Conservation (phyloP, 1,139 yeast genomes). For the Kluyveromyces sp. region DNA sequence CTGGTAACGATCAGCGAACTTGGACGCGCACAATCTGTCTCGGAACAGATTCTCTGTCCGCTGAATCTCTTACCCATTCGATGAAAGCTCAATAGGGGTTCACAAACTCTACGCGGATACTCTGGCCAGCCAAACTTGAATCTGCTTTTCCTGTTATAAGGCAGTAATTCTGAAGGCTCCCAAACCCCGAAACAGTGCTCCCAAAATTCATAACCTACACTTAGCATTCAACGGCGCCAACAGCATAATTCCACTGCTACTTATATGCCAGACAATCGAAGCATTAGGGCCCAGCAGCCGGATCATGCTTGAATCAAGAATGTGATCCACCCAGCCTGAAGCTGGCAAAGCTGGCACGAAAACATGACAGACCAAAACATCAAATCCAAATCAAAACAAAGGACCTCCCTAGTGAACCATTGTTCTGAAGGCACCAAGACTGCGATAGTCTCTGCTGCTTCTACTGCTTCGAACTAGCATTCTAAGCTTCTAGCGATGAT, state of each 20-base stretch:
- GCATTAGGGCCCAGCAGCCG: background rate
- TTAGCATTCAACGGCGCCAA: too few species aligned
- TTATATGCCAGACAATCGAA: too few species aligned
- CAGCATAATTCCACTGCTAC: too few species aligned
- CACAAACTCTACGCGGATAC: background rate
- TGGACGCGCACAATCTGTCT: constrained; percentile 26
- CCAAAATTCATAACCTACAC: too few species aligned
- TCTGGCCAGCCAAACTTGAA: background rate
- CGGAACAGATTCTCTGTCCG: constrained; percentile 25
- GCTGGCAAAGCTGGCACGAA: constrained; percentile 5
- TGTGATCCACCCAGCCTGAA: background rate
- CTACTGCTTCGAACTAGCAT: background rate
- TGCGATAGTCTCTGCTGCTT: too few species aligned
- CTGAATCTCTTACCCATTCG: constrained; percentile 27
- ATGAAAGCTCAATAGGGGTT: background rate
- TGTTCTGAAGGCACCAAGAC: too few species aligned
- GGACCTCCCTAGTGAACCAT: too few species aligned
- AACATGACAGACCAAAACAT: constrained; percentile 3
- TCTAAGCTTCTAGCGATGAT: background rate
- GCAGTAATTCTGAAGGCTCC: too few species aligned
- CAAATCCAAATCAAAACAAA: too few species aligned
- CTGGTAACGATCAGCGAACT: constrained; percentile 26
- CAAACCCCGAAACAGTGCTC: too few species aligned
- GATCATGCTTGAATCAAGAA: background rate
- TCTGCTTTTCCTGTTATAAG: background rate